These are phyloP conservation scores for Zymoseptoria brevis DNA, from an alignment of 2,329 filamentous ascomycete genomes.

Conservation along the genomic window DNA sequence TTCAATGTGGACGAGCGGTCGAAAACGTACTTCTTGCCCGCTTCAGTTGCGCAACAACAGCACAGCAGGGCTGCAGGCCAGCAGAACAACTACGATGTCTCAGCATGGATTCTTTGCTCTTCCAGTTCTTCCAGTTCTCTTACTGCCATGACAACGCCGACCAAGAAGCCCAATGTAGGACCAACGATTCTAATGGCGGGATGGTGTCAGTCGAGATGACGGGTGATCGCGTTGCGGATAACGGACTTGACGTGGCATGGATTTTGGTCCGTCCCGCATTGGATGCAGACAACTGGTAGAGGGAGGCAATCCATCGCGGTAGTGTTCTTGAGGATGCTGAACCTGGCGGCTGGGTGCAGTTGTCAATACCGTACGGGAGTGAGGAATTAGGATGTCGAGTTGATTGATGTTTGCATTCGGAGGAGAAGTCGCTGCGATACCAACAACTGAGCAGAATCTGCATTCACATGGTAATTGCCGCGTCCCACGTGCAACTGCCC, in stretches of 20 bases:
- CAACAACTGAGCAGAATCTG: background rate
- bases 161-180: constrained; percentile 31
- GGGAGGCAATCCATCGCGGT: constrained; percentile 22
- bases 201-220: background rate
- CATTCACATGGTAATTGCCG: background rate
- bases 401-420: background rate
- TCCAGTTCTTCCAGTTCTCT: background rate
- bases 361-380: background rate
- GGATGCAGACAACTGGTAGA: constrained; percentile 29
- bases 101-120: background rate
- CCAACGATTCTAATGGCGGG: constrained; percentile 23
- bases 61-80: constrained; percentile 33
- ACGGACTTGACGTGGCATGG: constrained; percentile 31
- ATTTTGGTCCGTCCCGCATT: constrained; percentile 32
- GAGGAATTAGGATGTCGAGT: background rate
- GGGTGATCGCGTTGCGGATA: background rate
- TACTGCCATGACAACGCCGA: constrained; percentile 28
- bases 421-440: background rate
- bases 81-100: constrained; percentile 24
- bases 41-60: constrained; percentile 31
- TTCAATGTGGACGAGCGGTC: background rate
- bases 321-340: background rate
- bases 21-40: constrained; percentile 25
- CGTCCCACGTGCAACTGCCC: background rate
- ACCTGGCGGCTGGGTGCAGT: background rate